Conservation (phyloP, 75 land plant species). For the Selaginella tamariscina region DNA sequence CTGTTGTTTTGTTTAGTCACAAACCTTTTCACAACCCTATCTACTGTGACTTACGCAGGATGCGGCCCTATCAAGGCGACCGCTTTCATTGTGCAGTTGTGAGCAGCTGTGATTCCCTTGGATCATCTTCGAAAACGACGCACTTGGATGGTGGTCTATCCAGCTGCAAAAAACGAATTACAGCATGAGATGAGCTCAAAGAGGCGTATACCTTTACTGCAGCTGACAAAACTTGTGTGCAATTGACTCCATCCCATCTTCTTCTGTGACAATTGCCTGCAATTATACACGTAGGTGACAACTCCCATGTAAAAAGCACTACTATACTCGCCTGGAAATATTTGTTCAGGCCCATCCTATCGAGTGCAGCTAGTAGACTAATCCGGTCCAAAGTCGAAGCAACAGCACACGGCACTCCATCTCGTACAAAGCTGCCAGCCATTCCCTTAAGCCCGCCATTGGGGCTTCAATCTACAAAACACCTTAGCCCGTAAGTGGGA, state of each 20-base stretch:
- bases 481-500: too few relatives aligned
- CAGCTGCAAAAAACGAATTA: conserved; percentile 40
- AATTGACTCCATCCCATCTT: conserved; percentile 98
- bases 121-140: conserved; percentile 97
- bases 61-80: conserved; percentile 88
- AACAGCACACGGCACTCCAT: conserved; percentile 90
- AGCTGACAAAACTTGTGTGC: conserved; percentile 97
- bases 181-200: not conserved
- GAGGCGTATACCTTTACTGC: conserved; percentile 60
- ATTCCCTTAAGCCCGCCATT: conserved; percentile 65
- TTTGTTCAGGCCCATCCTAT: conserved; percentile 61
- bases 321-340: conserved; percentile 50
- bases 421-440: conserved; percentile 80
- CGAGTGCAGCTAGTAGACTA: conserved; percentile 49
- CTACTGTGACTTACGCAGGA: conserved; percentile 73
- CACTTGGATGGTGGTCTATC: conserved; percentile 90
- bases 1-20: conserved; percentile 20
- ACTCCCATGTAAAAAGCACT: not conserved
- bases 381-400: conserved; percentile 68
- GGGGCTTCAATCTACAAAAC: conserved; percentile 40
- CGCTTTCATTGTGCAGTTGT: conserved; percentile 99
- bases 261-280: conserved; percentile 84
- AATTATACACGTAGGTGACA: not conserved
- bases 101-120: conserved; percentile 89
- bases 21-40: not conserved